These are phyloP conservation scores for Claviceps spartinae DNA, from an alignment of 2,329 filamentous ascomycete species.

Conservation along the genomic window DNA sequence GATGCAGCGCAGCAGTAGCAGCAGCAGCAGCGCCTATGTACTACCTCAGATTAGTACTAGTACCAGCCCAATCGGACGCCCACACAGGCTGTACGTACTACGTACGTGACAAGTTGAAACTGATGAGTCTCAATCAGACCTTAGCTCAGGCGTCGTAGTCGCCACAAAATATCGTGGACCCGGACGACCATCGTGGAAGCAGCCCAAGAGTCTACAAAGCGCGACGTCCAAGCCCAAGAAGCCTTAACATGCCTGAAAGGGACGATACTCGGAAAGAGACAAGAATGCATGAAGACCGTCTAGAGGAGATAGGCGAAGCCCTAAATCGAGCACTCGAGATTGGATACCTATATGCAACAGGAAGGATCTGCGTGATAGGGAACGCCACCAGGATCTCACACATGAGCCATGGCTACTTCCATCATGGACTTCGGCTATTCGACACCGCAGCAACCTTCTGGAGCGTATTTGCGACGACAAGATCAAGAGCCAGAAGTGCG, in stretches of 20 bases:
- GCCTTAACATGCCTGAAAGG: conserved; percentile 6
- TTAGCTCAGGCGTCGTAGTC: background rate
- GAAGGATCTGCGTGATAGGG: background rate
- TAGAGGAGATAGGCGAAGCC: background rate
- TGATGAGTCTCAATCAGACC: background rate
- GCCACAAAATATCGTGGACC: background rate
- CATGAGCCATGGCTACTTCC: background rate
- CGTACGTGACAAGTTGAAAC: background rate
- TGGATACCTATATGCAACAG: background rate
- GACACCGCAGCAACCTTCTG: background rate
- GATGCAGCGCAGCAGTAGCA: background rate
- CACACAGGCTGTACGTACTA: background rate
- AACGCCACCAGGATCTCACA: background rate
- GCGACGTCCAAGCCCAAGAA: conserved; percentile 8
- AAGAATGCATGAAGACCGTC: conserved; percentile 1
- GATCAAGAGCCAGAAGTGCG: background rate
- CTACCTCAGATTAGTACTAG: background rate
- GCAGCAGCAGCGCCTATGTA: background rate
- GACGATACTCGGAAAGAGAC: conserved; percentile 4
- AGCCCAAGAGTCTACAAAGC: conserved; percentile 1
- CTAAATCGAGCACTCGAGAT: background rate
- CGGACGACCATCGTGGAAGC: background rate
- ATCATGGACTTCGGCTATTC: background rate
- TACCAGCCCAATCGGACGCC: background rate
- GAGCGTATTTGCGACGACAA: background rate